phyloP scores from a whole-genome alignment of 805 yeast species.

The Metschnikowia sp. region DNA sequence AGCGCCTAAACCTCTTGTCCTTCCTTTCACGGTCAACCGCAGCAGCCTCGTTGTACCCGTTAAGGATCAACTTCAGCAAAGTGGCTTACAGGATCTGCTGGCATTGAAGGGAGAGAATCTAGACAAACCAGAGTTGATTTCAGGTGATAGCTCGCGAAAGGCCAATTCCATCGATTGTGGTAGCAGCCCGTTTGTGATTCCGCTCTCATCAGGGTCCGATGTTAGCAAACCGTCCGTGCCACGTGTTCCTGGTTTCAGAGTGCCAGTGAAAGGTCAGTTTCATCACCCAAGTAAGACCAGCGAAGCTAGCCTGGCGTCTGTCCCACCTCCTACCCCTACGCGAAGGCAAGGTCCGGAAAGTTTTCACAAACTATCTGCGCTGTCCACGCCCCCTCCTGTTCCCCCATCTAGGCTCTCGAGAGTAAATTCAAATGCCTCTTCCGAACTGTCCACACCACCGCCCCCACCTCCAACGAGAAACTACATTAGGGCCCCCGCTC shows the following conservation, averaged over 20 bases:
- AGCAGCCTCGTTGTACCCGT: neutral
- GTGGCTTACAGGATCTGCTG: neutral
- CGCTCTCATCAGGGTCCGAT: neutral
- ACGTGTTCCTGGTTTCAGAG: neutral
- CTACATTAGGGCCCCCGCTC: constrained; percentile 19
- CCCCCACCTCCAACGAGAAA: constrained; percentile 36
- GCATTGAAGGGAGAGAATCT: neutral
- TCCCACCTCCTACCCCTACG: too few species aligned
- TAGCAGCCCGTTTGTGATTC: neutral
- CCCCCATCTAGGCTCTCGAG: constrained; percentile 15
- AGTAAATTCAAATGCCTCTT: constrained; percentile 1
- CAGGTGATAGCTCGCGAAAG: too few species aligned
- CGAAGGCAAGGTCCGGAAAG: too few species aligned
- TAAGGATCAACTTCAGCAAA: neutral
- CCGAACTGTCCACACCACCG: constrained; percentile 20
- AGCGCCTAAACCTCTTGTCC: constrained; percentile 1
- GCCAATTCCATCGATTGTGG: too few species aligned
- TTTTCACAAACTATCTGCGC: constrained; percentile 4
- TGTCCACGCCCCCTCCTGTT: constrained; percentile 31
- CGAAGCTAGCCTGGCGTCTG: too few species aligned
- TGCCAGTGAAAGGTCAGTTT: neutral
- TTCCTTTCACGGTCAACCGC: neutral
- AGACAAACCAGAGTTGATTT: too few species aligned
- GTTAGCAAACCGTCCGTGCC: neutral
- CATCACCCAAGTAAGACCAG: neutral